These are phyloP conservation scores for Eragrostis nindensis DNA, from an alignment of 176 grass and related monocot species.

Conservation along the genomic window DNA sequence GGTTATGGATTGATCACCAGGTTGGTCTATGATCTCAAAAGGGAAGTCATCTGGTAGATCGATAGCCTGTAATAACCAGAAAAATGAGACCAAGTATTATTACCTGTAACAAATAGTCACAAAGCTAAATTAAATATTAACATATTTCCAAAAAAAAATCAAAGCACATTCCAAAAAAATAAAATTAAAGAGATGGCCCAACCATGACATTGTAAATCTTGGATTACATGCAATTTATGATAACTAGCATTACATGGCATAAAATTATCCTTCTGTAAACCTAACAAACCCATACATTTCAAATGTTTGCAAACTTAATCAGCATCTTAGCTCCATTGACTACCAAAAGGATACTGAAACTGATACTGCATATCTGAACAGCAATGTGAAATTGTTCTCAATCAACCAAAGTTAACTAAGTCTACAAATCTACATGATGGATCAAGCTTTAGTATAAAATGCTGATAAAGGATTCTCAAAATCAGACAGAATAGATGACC, in stretches of 20 bases:
- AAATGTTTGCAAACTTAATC: too few species aligned
- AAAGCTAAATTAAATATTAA: background rate
- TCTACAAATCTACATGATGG: background rate
- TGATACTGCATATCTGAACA: background rate
- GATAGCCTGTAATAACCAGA: conserved; percentile 52
- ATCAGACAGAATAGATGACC: background rate
- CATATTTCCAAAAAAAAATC: background rate
- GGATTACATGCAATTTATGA: too few species aligned
- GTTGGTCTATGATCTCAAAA: conserved; percentile 84
- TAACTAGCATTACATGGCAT: too few species aligned
- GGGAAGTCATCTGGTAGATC: conserved; percentile 75
- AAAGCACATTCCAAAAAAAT: too few species aligned
- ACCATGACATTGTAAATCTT: too few species aligned
- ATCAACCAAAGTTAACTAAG: background rate
- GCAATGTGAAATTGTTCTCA: background rate
- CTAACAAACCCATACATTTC: too few species aligned
- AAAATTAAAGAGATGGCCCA: background rate
- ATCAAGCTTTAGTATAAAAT: background rate
- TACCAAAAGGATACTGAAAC: background rate
- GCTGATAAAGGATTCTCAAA: background rate
- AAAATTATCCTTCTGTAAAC: too few species aligned
- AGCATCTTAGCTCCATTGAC: too few species aligned
- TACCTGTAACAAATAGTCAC: background rate
- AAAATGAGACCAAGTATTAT: background rate
- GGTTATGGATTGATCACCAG: conserved; percentile 74